A percentile compares a stretch with the other conserved stretches of the same genome.
Conservation (phyloP, 768 basidiomycete genomes). For the Tylopilus sp. region DNA sequence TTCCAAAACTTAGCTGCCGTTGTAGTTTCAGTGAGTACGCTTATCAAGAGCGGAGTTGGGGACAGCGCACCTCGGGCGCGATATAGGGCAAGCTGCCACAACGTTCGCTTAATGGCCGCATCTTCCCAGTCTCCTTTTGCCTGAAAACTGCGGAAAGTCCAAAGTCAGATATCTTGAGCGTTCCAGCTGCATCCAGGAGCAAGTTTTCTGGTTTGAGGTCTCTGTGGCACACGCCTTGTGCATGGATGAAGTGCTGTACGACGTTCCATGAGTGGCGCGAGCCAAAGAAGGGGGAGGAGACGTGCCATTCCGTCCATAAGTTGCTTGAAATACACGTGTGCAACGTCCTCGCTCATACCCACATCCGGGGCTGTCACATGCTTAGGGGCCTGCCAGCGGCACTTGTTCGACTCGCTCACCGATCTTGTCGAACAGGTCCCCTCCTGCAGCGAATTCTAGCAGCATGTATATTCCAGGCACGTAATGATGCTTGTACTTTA, state of each 20-base stretch:
- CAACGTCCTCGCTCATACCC: constrained; percentile 81
- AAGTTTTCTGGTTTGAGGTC: constrained; percentile 98
- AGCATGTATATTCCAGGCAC: constrained; percentile 89
- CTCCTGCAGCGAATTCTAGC: constrained; percentile 88
- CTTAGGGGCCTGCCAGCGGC: not conserved
- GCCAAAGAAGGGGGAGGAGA: constrained; percentile 1
- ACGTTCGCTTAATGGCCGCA: constrained; percentile 68
- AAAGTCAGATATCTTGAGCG: constrained; percentile 93
- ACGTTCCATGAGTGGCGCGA: not conserved
- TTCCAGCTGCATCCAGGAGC: constrained; percentile 77
- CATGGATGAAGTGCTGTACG: constrained; percentile 75
- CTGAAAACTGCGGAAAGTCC: constrained; percentile 89
- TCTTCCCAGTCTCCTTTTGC: constrained; percentile 77
- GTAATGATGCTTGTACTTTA: constrained; percentile 52
- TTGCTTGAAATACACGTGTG: constrained; percentile 89
- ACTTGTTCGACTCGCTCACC: constrained; percentile 47
- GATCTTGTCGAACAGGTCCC: constrained; percentile 98
- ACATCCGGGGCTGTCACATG: constrained; percentile 73
- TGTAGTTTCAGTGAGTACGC: not conserved
- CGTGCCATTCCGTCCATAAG: constrained; percentile 78
- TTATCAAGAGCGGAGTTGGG: not conserved
- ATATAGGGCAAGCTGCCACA: constrained; percentile 95
- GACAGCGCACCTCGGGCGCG: constrained; percentile 77
- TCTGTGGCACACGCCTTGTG: constrained; percentile 89
- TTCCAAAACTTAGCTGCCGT: constrained; percentile 57